Evolutionary conservation across 2,329 filamentous ascomycete genomes (phyloP).

Genomic region (Ilyonectria robusta): DNA sequence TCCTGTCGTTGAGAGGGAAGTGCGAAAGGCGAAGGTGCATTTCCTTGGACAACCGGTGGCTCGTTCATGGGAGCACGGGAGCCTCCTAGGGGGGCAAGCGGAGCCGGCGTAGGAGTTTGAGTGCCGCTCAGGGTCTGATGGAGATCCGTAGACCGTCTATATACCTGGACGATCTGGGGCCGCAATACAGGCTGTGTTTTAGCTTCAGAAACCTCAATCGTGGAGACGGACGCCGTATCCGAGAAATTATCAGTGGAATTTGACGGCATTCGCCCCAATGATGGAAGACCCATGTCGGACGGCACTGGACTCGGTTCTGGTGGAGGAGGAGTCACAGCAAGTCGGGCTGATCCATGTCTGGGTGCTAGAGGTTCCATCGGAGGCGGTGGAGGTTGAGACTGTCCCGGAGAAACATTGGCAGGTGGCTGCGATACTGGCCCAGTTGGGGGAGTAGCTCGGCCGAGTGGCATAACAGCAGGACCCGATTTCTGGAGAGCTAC

Average conservation of each 20-base stretch:
- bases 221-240: constrained; percentile 44
- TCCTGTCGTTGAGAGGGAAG: constrained; percentile 26
- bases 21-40: constrained; percentile 8
- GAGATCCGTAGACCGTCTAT: constrained; percentile 42
- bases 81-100: not conserved
- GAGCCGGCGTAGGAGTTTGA: constrained; percentile 33
- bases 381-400: not conserved
- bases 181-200: constrained; percentile 44
- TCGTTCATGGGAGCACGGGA: not conserved
- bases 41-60: constrained; percentile 8
- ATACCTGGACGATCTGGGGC: constrained; percentile 45
- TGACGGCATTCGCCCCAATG: constrained; percentile 36
- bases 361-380: not conserved
- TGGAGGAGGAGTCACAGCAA: constrained; percentile 13
- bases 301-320: constrained; percentile 36
- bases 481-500: not conserved
- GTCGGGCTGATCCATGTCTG: not conserved
- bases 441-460: constrained; percentile 1
- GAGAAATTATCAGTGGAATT: constrained; percentile 41
- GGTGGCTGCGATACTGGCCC: constrained; percentile 10
- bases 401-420: not conserved
- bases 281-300: constrained; percentile 30
- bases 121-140: constrained; percentile 19
- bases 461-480: not conserved
- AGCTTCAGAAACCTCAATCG: constrained; percentile 45